Percentiles rank a stretch among this genome's conserved stretches.
Evolutionary conservation across 371 early-diverging fungal species (phyloP).

Genomic region (Rhizopus microsporus): DNA sequence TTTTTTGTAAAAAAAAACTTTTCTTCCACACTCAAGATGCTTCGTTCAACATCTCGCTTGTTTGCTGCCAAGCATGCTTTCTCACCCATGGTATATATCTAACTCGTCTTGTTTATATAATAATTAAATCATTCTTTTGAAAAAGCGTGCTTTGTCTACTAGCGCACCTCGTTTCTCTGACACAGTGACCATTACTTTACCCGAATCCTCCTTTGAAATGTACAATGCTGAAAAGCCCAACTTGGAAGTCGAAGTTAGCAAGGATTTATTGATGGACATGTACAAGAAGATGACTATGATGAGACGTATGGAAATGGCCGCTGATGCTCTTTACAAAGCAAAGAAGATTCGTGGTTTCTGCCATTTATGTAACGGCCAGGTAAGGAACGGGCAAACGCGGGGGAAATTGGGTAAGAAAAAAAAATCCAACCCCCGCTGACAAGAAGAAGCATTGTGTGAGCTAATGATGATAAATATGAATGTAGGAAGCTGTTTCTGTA

Average conservation of each 20-base stretch:
- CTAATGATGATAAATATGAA: neutral
- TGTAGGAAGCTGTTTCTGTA: slow-evolving; percentile 93
- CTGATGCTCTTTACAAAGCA: slow-evolving; percentile 95
- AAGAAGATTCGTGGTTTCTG: slow-evolving; percentile 99
- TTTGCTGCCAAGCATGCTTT: slow-evolving; percentile 42
- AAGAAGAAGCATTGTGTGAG: neutral
- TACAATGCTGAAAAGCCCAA: slow-evolving; percentile 71
- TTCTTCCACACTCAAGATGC: slow-evolving; percentile 27
- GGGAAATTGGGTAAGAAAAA: slow-evolving; percentile 25
- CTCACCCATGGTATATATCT: slow-evolving; percentile 24
- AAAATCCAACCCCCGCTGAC: slow-evolving; percentile 22
- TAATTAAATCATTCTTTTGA: neutral
- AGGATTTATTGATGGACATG: slow-evolving; percentile 77
- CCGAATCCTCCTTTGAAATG: slow-evolving; percentile 62
- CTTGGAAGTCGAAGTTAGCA: slow-evolving; percentile 59
- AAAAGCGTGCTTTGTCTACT: slow-evolving; percentile 49
- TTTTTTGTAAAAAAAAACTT: slow-evolving; percentile 1
- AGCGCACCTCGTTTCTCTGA: slow-evolving; percentile 41
- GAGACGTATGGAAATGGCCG: slow-evolving; percentile 93
- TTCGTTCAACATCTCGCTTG: slow-evolving; percentile 53
- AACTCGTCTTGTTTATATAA: too few species aligned
- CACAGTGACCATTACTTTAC: slow-evolving; percentile 58
- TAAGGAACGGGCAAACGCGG: slow-evolving; percentile 44
- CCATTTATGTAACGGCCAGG: slow-evolving; percentile 98
- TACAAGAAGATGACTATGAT: slow-evolving; percentile 89